Percentiles rank a stretch among this genome's conserved stretches.
Evolutionary conservation across 2,329 filamentous ascomycete species (phyloP).

Genomic region (Lasiodiplodia citricola): DNA sequence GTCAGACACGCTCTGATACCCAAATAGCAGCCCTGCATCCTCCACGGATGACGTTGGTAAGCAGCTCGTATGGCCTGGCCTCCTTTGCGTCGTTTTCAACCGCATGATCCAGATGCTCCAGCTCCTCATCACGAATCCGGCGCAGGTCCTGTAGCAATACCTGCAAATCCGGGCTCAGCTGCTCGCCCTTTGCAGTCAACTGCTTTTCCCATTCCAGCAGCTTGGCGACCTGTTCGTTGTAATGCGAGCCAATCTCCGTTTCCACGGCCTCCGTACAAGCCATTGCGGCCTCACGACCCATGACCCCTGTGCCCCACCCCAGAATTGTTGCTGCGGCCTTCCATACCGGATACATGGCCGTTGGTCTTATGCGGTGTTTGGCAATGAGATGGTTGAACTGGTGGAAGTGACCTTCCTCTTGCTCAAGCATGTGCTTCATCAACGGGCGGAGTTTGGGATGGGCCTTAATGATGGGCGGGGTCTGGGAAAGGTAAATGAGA

Average conservation of each 20-base stretch:
- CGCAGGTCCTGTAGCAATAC: slow-evolving; percentile 75
- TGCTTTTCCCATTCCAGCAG: slow-evolving; percentile 80
- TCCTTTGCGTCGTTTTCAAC: slow-evolving; percentile 91
- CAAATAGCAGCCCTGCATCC: slow-evolving; percentile 93
- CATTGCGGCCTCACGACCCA: slow-evolving; percentile 96
- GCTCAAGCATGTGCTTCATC: slow-evolving; percentile 98
- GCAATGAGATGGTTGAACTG: slow-evolving; percentile 86
- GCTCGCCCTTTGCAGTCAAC: slow-evolving; percentile 78
- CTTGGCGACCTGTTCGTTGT: slow-evolving; percentile 86
- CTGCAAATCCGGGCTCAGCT: slow-evolving; percentile 77
- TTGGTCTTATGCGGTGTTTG: slow-evolving; percentile 88
- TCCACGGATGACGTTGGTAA: slow-evolving; percentile 85
- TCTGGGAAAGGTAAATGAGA: slow-evolving; percentile 91
- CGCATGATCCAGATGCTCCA: slow-evolving; percentile 95
- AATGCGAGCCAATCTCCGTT: slow-evolving; percentile 95
- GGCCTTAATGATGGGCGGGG: slow-evolving; percentile 75
- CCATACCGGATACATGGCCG: slow-evolving; percentile 92
- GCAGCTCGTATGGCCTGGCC: slow-evolving; percentile 84
- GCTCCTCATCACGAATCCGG: slow-evolving; percentile 89
- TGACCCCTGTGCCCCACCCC: slow-evolving; percentile 85
- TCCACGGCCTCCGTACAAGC: slow-evolving; percentile 98
- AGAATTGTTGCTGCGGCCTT: slow-evolving; percentile 76
- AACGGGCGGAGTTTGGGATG: slow-evolving; percentile 88
- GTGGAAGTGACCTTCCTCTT: slow-evolving; percentile 84
- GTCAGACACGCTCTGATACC: slow-evolving; percentile 75